Evolutionary conservation across 1,139 yeast species (phyloP).

Genomic region (Pichia sp.): DNA sequence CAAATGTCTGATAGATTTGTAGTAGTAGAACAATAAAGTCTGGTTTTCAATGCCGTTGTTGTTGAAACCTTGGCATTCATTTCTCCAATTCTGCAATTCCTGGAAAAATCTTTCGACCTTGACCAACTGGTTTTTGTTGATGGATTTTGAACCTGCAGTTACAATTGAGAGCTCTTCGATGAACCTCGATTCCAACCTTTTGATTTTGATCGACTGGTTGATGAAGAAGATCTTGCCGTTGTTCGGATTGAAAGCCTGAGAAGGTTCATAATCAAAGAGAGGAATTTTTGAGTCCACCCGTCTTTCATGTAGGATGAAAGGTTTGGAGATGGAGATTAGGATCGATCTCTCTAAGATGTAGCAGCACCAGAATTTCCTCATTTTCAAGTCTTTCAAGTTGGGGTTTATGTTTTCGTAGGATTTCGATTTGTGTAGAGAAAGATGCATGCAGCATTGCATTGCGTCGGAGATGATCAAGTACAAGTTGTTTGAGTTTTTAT

Average conservation of each 20-base stretch:
- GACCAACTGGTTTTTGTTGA: constrained; percentile 36
- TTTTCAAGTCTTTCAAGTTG: constrained; percentile 34
- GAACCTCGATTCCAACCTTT: constrained; percentile 53
- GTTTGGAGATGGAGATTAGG: constrained; percentile 52
- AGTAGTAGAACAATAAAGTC: constrained; percentile 49
- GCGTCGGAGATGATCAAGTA: constrained; percentile 50
- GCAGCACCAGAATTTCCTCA: constrained; percentile 57
- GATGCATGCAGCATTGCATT: constrained; percentile 38
- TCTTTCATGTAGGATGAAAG: constrained; percentile 43
- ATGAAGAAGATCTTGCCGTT: constrained; percentile 41
- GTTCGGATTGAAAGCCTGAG: constrained; percentile 32
- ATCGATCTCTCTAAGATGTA: constrained; percentile 53
- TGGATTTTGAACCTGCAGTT: constrained; percentile 26
- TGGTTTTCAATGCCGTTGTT: constrained; percentile 45
- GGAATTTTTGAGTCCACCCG: constrained; percentile 45
- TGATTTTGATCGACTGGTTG: constrained; percentile 47
- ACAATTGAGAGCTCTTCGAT: constrained; percentile 45
- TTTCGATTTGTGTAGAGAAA: constrained; percentile 37
- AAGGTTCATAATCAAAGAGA: constrained; percentile 39
- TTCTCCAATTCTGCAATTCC: constrained; percentile 48
- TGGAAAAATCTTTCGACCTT: constrained; percentile 43
- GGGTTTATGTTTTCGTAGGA: constrained; percentile 32
- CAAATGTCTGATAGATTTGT: constrained; percentile 50
- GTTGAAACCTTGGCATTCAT: constrained; percentile 40
- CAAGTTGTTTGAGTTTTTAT: constrained; percentile 48